Percentiles rank a stretch among this genome's conserved stretches.
phyloP scores from a whole-genome alignment of 768 basidiomycete genomes.

The Chalciporus pseudorubinellus region DNA sequence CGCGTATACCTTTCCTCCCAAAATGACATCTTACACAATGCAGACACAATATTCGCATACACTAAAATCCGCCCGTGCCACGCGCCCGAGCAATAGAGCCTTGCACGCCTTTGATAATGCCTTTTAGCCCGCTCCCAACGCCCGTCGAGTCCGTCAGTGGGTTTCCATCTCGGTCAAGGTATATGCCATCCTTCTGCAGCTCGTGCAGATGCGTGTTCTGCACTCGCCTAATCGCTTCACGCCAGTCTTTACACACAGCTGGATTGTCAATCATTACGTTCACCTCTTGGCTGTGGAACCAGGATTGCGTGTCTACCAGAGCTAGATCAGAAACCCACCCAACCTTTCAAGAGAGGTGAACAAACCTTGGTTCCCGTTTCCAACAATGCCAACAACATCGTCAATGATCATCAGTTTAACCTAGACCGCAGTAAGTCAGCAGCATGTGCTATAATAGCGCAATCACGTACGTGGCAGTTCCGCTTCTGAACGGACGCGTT shows the following conservation, averaged over 20 bases:
- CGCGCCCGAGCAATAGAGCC: conserved; percentile 43
- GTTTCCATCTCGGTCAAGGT: conserved; percentile 50
- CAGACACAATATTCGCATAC: background rate
- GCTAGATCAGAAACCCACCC: conserved; percentile 2
- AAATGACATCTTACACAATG: background rate
- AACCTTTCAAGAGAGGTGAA: background rate
- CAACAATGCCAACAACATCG: conserved; percentile 60
- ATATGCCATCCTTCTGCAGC: conserved; percentile 50
- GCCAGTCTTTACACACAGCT: conserved; percentile 54
- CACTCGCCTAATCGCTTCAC: conserved; percentile 48
- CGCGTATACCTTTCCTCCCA: no score
- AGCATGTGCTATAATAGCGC: background rate
- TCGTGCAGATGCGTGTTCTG: conserved; percentile 56
- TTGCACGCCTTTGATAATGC: conserved; percentile 41
- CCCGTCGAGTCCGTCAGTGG: conserved; percentile 38
- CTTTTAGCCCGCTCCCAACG: conserved; percentile 36
- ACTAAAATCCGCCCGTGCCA: conserved; percentile 41
- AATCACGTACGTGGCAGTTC: conserved; percentile 56
- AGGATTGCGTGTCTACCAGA: conserved; percentile 55
- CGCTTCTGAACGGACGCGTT: conserved; percentile 65
- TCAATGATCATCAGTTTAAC: conserved; percentile 70
- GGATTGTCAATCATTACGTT: conserved; percentile 62
- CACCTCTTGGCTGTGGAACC: conserved; percentile 72
- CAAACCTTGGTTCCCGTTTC: conserved; percentile 67
- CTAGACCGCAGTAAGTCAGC: conserved; percentile 13